Evolutionary conservation across 192 early-diverging fungal species (phyloP), one percentile per base, ranked within the genome.

Genomic region (Coemansia sp.): DNA sequence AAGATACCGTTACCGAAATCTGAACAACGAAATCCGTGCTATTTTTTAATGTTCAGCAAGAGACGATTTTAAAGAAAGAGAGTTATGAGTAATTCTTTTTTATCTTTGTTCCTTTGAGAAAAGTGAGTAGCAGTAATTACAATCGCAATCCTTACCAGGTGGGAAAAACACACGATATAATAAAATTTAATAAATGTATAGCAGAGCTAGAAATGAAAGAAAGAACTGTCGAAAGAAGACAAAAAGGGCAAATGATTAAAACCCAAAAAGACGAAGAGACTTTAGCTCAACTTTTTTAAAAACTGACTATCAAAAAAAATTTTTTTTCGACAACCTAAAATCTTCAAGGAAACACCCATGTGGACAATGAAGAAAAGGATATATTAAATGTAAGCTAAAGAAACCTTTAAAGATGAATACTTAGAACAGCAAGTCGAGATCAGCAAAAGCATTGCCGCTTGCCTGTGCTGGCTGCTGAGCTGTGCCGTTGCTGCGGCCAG

Each of bases 381-480:
- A 32, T 32, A 32, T 32, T 32, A 32, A 4, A 32, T 32, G 32
- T 32, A 32, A 32, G 32, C 32, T 32, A 32, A 32, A 32, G 32
- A 32, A 2, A 32, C 4, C 32, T 32, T 32, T 32, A 32, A 32
- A 32, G 32, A 32, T 32, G 32, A 56, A 38, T 11, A 56, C 2
- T 8, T 58, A 58, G 56, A 58, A 58, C 14, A 58, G 14, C 10
- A 58, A 10, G 37, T 58, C 56, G 12, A 62, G 61, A 46, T 45
- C 42, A 46, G 61, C 61, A 25, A 43, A 46, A 12, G 61, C 41
- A 39, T 25, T 46, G 19, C 44, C 39, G 41, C 22, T 62, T 13
- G 41, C 32, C 19, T 46, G 61, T 48, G 41, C 45, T 46, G 44
- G 20, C 22, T 54, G 51, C 51, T 54, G 51, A 11, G 51, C 19